Evolutionary conservation across 306 rosid species (phyloP).

Genomic region (Prunus salicina): DNA sequence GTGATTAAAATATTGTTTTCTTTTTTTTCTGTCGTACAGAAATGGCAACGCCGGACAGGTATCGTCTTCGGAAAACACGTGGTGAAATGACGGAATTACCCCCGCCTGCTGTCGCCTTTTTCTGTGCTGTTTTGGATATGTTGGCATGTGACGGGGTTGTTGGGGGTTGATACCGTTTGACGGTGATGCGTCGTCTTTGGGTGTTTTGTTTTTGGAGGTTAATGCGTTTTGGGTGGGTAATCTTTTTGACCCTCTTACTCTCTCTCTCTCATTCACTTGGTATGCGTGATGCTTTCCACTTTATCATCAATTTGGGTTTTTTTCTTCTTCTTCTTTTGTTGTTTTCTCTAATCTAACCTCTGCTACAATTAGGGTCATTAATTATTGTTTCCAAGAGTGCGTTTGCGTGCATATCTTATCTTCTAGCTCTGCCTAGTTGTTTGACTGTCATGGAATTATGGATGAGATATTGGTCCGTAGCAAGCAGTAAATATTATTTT

Average conservation of each 20-base stretch:
- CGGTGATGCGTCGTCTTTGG: neutral
- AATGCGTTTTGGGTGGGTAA: conserved; percentile 7
- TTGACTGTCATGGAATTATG: neutral
- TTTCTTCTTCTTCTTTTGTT: neutral
- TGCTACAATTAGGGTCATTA: conserved; percentile 1
- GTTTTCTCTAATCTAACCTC: neutral
- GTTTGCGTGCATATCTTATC: neutral
- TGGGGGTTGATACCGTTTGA: conserved; percentile 8
- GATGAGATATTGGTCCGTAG: neutral
- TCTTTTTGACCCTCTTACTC: neutral
- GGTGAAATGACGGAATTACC: neutral
- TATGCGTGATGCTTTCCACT: conserved; percentile 3
- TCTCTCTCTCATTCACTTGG: neutral
- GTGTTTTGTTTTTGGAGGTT: neutral
- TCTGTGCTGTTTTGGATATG: neutral
- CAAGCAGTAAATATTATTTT: neutral
- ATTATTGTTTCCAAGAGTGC: neutral
- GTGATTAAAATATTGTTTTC: neutral
- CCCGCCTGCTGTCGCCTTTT: neutral
- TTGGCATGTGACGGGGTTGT: conserved; percentile 23
- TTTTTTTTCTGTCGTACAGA: neutral
- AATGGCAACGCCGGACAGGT: neutral
- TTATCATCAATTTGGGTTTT: neutral
- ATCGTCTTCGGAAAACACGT: neutral
- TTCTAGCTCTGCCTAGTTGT: neutral